Percentiles rank a stretch among this genome's conserved stretches.
Conservation (phyloP, 2,329 filamentous ascomycete species). For the Nakataea oryzae region DNA sequence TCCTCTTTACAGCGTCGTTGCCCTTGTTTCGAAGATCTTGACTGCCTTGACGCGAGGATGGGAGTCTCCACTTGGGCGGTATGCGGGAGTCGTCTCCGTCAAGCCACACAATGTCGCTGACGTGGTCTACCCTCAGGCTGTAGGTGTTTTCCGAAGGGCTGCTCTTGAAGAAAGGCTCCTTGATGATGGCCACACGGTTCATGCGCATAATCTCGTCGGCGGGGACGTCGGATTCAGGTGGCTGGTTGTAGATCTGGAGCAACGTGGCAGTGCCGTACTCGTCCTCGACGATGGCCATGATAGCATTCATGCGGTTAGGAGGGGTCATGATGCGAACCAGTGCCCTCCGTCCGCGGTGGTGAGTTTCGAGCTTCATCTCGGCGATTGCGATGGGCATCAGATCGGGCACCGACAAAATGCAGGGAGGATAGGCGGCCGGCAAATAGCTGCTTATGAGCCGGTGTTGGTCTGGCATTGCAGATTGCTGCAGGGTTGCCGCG, state of each 20-base stretch:
- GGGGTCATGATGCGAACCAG: neutral
- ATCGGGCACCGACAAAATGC: neutral
- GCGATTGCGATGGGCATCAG: neutral
- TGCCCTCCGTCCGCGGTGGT: neutral
- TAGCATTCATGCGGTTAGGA: neutral
- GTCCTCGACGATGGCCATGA: conserved; percentile 25
- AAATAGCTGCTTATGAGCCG: neutral
- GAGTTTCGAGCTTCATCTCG: neutral
- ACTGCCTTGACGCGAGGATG: conserved; percentile 7
- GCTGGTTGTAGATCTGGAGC: conserved; percentile 30
- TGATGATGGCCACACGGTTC: conserved; percentile 30
- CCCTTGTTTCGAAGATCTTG: conserved; percentile 17
- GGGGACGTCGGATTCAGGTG: conserved; percentile 21
- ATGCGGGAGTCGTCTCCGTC: conserved; percentile 22
- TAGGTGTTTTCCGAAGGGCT: conserved; percentile 24
- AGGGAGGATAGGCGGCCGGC: neutral
- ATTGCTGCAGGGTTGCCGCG: too few species aligned
- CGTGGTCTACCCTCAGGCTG: conserved; percentile 39
- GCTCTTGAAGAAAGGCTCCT: conserved; percentile 41
- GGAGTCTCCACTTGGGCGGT: conserved; percentile 23
- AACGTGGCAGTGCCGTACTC: conserved; percentile 21
- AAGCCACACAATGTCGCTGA: conserved; percentile 34
- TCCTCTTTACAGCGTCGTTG: conserved; percentile 18
- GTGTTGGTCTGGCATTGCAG: too few species aligned
- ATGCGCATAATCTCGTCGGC: conserved; percentile 21